A percentile compares a stretch with the other conserved stretches of the same genome.
These are phyloP conservation scores for Sideroxylon spinosum DNA, from an alignment of 179 eudicot genomes.

Conservation along the genomic window DNA sequence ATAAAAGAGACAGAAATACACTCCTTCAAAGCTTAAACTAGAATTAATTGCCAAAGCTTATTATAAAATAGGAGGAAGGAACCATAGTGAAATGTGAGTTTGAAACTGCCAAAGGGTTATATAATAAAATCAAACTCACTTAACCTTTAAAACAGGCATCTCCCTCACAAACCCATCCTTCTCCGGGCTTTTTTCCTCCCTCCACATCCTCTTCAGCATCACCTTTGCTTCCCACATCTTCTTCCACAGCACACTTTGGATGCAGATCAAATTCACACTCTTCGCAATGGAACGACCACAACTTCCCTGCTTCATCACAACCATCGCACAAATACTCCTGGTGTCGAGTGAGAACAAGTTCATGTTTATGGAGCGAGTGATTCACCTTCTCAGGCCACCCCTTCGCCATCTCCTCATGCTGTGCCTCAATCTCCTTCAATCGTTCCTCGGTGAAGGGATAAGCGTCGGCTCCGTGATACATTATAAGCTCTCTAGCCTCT, in stretches of 20 bases:
- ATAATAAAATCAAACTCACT: neutral
- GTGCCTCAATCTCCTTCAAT: constrained; percentile 56
- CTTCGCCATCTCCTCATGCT: constrained; percentile 50
- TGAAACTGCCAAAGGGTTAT: neutral
- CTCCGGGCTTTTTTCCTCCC: constrained; percentile 31
- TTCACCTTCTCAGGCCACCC: constrained; percentile 59
- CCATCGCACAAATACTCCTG: constrained; percentile 46
- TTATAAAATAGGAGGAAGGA: neutral
- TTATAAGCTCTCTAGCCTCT: constrained; percentile 55
- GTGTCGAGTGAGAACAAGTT: constrained; percentile 47
- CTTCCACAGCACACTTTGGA: constrained; percentile 66
- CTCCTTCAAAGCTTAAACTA: neutral
- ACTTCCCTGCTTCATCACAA: constrained; percentile 50
- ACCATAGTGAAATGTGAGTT: neutral
- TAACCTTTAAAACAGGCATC: constrained; percentile 36
- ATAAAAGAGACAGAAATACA: too few species aligned
- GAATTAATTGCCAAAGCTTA: neutral
- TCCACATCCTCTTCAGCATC: constrained; percentile 15
- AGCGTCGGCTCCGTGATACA: constrained; percentile 55
- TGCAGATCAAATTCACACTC: constrained; percentile 68
- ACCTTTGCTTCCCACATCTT: constrained; percentile 17
- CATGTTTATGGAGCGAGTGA: constrained; percentile 56
- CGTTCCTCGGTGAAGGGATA: constrained; percentile 68
- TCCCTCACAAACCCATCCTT: constrained; percentile 52
- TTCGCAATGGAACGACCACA: constrained; percentile 61